Conservation (phyloP, 495 filamentous ascomycete genomes). For the Hypomontagnella monticulosa region DNA sequence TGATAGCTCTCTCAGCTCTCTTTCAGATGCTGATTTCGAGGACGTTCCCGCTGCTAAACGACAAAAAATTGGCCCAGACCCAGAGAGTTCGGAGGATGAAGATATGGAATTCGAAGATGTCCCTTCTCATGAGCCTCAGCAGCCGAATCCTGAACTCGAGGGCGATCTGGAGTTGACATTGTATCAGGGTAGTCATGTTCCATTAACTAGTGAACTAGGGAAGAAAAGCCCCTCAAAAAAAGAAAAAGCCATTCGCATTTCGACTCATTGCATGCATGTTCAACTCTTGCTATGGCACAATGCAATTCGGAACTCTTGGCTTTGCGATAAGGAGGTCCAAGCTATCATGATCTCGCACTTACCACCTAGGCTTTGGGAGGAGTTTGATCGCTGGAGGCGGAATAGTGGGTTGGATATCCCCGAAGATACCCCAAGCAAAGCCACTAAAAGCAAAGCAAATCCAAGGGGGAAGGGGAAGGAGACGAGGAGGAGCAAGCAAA, state of each 20-base stretch:
- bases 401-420: conserved; percentile 68
- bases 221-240: conserved; percentile 90
- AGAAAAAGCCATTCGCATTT: conserved; percentile 77
- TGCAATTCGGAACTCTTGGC: conserved; percentile 84
- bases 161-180: conserved; percentile 83
- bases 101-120: conserved; percentile 92
- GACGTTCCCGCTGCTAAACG: conserved; percentile 60
- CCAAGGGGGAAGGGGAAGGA: conserved; percentile 47
- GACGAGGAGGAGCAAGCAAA: conserved; percentile 51
- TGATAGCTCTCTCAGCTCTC: conserved; percentile 61
- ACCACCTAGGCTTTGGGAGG: conserved; percentile 69
- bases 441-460: conserved; percentile 50
- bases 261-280: conserved; percentile 90
- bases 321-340: conserved; percentile 81
- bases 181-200: conserved; percentile 64
- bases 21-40: conserved; percentile 76
- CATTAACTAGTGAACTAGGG: conserved; percentile 66
- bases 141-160: conserved; percentile 37
- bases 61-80: conserved; percentile 35
- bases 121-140: conserved; percentile 52
- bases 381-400: conserved; percentile 77
- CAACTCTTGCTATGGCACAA: conserved; percentile 91
- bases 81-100: conserved; percentile 62
- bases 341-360: conserved; percentile 78
- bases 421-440: conserved; percentile 47